These are phyloP conservation scores for Coprinopsis marcescibilis DNA, from an alignment of 768 basidiomycete genomes.

Conservation along the genomic window DNA sequence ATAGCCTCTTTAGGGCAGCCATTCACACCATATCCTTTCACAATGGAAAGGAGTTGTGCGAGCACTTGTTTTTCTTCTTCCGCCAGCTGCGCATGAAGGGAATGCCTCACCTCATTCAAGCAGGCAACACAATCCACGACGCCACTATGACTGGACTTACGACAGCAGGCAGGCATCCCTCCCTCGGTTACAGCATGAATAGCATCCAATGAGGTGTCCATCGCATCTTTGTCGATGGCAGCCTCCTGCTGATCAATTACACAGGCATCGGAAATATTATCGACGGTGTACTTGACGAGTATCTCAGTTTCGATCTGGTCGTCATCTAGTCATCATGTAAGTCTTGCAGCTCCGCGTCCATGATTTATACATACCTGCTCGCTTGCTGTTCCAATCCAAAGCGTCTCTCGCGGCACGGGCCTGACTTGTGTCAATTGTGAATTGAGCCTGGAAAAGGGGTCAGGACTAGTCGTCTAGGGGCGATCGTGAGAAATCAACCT, in stretches of 20 bases:
- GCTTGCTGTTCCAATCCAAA: slow-evolving; percentile 85
- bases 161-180: slow-evolving; percentile 46
- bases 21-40: slow-evolving; percentile 29
- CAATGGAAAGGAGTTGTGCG: slow-evolving; percentile 29
- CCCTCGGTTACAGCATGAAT: slow-evolving; percentile 41
- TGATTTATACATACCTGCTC: slow-evolving; percentile 54
- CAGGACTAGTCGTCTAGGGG: not conserved
- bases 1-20: slow-evolving; percentile 36
- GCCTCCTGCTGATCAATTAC: slow-evolving; percentile 2
- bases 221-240: not conserved
- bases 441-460: slow-evolving; percentile 50
- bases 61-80: slow-evolving; percentile 24
- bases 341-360: not conserved
- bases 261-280: slow-evolving; percentile 11
- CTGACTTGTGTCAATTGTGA: slow-evolving; percentile 62
- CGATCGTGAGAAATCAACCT: slow-evolving; percentile 34
- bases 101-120: slow-evolving; percentile 35
- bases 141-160: slow-evolving; percentile 23
- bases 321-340: slow-evolving; percentile 53
- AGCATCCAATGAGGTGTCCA: slow-evolving; percentile 7
- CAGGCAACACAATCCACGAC: slow-evolving; percentile 41
- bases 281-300: slow-evolving; percentile 37
- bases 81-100: slow-evolving; percentile 22
- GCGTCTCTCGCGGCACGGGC: slow-evolving; percentile 47
- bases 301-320: slow-evolving; percentile 76